Base-by-base conservation (phyloP, 495 filamentous ascomycete species). In the Astrothelium macrocarpum region DNA sequence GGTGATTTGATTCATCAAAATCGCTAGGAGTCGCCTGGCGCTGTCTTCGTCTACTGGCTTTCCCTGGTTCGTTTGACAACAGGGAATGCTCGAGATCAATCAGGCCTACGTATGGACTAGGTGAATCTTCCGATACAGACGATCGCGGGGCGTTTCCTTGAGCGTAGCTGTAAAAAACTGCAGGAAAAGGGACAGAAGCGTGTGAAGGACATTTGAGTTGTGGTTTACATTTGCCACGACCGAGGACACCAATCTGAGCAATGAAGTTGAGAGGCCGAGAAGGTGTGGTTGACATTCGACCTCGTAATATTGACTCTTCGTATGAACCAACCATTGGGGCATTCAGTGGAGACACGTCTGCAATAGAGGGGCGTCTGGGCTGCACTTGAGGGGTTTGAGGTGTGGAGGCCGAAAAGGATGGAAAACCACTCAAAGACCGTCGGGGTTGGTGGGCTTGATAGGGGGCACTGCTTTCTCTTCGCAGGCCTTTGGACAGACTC, bases 261-360 rank as follows among this genome's bases (percentile, higher is more conserved):
- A 93, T 82, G 71, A 99, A 99, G 65, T 95, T 87, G 25, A 99
- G 76, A 31, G 94, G 94, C 62, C 90, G 92, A 10, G 94, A 97
- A 1, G 94, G 95, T 10, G 86, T 94, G 14, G 91, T 97, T 46
- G 95, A 97, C 94, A 98, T 98, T 61, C 95, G 84, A 31, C 94
- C 94, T 26, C 90, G 85, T 2, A 98, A 78, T 59, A 98, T 97
- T 2, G 90, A 96, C 74, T 98, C 94, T 73, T 98, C 94, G 68
- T 96, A 98, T 2, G 94, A 97, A 0, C 94, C 94, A 20, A 98
- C 94, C 87, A 98, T 91, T 2, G 92, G 89, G 28, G 93, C 93
- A 32, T 90, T 87, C 25, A 92, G 79, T 1, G 90, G 82, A 16
- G 90, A 89, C 18, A 78, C 74, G 23, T 97, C 92, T 1, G 88